Evolutionary conservation across 83 land plant species (phyloP).

Genomic region (Picea abies): DNA sequence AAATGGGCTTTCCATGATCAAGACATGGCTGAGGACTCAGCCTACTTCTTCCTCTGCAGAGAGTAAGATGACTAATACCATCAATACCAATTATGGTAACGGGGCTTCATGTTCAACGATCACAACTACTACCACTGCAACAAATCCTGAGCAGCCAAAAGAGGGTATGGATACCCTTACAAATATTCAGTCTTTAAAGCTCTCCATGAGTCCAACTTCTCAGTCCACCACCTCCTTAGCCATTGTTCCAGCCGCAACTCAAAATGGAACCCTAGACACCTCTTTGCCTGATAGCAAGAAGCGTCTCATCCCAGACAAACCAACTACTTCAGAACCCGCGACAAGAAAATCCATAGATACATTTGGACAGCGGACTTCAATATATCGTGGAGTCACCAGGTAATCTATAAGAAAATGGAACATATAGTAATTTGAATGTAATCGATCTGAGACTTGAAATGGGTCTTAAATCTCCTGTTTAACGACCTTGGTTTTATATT

Average conservation of each 20-base stretch:
- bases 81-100: background rate
- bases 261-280: constrained; percentile 38
- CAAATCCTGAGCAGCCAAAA: background rate
- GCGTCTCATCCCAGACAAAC: constrained; percentile 32
- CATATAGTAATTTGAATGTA: background rate
- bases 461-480: background rate
- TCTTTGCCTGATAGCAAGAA: constrained; percentile 44
- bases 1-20: constrained; percentile 71
- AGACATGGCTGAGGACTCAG: constrained; percentile 67
- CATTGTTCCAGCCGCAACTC: constrained; percentile 33
- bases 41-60: constrained; percentile 32
- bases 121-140: constrained; percentile 3
- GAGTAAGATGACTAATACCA: background rate
- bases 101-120: background rate
- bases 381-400: constrained; percentile 97
- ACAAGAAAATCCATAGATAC: constrained; percentile 85
- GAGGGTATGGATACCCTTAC: constrained; percentile 12
- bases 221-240: constrained; percentile 47
- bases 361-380: constrained; percentile 97
- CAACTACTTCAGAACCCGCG: constrained; percentile 63
- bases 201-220: constrained; percentile 86
- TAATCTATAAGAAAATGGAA: background rate
- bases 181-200: constrained; percentile 53
- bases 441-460: background rate
- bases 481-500: background rate